Base-by-base conservation (phyloP, 805 yeast species). In the Candida succiphila region DNA sequence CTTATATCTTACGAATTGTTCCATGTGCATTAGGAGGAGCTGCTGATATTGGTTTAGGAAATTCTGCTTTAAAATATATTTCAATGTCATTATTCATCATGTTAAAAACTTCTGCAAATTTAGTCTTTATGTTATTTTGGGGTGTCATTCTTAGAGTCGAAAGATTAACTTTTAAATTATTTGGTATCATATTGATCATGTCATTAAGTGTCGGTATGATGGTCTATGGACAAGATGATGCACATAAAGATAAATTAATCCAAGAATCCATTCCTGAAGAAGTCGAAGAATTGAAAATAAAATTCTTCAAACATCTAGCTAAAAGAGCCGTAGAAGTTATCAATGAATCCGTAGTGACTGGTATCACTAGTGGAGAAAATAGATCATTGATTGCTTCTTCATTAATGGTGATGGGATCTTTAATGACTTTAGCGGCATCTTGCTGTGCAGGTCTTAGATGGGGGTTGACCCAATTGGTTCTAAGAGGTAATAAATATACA, bases 31-130 rank as follows among this genome's bases (percentile, higher is more conserved):
- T 81, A n/a, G 89, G 95, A 0, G 72, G 86, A 2, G 81, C 92
- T 3, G 87, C 92, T 17, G 96, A 88, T 56, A 85, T 88, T 41
- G 96, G 96, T 2, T 65, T 85, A 41, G 86, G 94, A 23, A 88
- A 88, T 52, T 74, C 78, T 25, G 80, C 94, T 20, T 69, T 86
- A 47, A 69, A 76, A 40, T 75, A 68, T 49, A 79, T 88, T 31
- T 72, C 94, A 3, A 65, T 88, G 43, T 75, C 86, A 17, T 70
- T 86, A 32, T 88, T 86, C 56, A 86, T 95, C 12, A 85, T 87
- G 83, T 74, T 88, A 38, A 88, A 88, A 53, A 79, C 95, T 1
- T 76, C 88, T 10, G 75, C 87, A 18, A 71, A 88, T 37, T 36
- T 48, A 16, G 82, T 86, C 29, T 88, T 87, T 63, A 96, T 89